phyloP scores from a whole-genome alignment of 495 filamentous ascomycete species.

The Penicillium crystallinum region DNA sequence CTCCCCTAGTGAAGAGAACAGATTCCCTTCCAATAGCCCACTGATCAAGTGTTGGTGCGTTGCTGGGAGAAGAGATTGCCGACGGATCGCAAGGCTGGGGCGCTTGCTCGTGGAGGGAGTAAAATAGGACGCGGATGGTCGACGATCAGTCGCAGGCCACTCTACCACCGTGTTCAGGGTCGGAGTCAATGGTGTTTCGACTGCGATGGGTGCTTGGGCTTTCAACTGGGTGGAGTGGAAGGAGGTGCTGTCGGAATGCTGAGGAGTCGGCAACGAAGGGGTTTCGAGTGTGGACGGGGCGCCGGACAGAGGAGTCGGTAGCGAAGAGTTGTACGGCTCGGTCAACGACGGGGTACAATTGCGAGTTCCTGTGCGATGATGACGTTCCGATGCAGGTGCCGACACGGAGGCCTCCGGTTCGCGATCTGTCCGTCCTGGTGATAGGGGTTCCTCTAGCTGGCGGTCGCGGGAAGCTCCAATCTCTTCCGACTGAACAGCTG shows the following conservation, averaged over 20 bases:
- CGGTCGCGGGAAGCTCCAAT: conserved; percentile 3
- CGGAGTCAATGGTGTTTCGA: conserved; percentile 28
- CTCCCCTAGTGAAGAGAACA: conserved; percentile 22
- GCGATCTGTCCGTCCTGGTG: background rate
- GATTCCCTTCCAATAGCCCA: conserved; percentile 32
- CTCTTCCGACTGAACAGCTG: conserved; percentile 8
- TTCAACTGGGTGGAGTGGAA: conserved; percentile 14
- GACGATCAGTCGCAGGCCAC: conserved; percentile 14
- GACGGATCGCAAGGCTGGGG: conserved; percentile 40
- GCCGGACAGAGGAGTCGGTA: conserved; percentile 22
- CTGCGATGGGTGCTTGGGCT: conserved; percentile 5
- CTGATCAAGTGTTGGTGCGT: conserved; percentile 43
- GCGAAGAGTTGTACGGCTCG: conserved; percentile 13
- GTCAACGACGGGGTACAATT: conserved; percentile 12
- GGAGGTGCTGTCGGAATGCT: conserved; percentile 23
- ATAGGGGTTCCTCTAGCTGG: conserved; percentile 6
- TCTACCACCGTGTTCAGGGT: conserved; percentile 32
- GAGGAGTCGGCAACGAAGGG: conserved; percentile 19
- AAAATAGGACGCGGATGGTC: conserved; percentile 16
- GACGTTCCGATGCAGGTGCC: conserved; percentile 9
- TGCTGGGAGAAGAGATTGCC: conserved; percentile 47
- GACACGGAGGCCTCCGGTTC: conserved; percentile 5
- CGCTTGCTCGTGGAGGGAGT: conserved; percentile 28
- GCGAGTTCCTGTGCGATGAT: conserved; percentile 3
- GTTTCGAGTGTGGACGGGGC: conserved; percentile 15